These are phyloP conservation scores for Pochonia chlamydosporia DNA, from an alignment of 2,329 filamentous ascomycete species.

Conservation along the genomic window DNA sequence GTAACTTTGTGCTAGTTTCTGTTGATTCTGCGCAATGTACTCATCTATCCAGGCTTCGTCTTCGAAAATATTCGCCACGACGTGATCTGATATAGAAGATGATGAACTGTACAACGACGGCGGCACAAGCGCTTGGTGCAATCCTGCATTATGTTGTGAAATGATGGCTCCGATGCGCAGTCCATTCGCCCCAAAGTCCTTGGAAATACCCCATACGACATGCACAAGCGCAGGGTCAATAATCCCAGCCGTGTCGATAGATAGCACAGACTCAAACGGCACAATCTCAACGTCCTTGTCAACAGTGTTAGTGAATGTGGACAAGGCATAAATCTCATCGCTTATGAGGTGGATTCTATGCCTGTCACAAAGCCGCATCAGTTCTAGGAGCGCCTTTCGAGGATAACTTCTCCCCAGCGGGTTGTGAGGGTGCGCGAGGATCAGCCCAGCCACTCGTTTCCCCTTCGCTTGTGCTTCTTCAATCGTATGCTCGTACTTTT, in stretches of 20 bases:
- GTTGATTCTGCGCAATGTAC: slow-evolving; percentile 38
- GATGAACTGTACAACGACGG: slow-evolving; percentile 10
- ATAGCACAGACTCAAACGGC: slow-evolving; percentile 39
- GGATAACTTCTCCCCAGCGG: slow-evolving; percentile 44
- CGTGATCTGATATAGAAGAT: slow-evolving; percentile 37
- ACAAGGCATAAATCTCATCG: slow-evolving; percentile 45
- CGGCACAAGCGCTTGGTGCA: slow-evolving; percentile 29
- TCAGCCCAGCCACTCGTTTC: slow-evolving; percentile 36
- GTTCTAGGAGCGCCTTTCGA: slow-evolving; percentile 27
- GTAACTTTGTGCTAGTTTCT: slow-evolving; percentile 33
- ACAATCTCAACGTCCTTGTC: slow-evolving; percentile 18
- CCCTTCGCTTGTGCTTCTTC: slow-evolving; percentile 32
- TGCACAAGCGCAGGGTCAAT: slow-evolving; percentile 47
- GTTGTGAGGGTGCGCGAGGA: slow-evolving; percentile 47
- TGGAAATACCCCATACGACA: slow-evolving; percentile 39
- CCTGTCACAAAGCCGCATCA: slow-evolving; percentile 41
- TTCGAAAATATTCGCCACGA: slow-evolving; percentile 34
- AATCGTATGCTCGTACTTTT: slow-evolving; percentile 38
- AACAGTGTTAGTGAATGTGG: slow-evolving; percentile 37
- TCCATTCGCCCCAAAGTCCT: slow-evolving; percentile 54
- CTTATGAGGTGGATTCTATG: slow-evolving; percentile 44
- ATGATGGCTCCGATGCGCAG: slow-evolving; percentile 46
- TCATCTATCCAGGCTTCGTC: slow-evolving; percentile 35
- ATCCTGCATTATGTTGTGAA: slow-evolving; percentile 35
- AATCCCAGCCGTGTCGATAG: slow-evolving; percentile 34